Conservation (phyloP, 2,329 filamentous ascomycete genomes). For the Fusarium sp. region DNA sequence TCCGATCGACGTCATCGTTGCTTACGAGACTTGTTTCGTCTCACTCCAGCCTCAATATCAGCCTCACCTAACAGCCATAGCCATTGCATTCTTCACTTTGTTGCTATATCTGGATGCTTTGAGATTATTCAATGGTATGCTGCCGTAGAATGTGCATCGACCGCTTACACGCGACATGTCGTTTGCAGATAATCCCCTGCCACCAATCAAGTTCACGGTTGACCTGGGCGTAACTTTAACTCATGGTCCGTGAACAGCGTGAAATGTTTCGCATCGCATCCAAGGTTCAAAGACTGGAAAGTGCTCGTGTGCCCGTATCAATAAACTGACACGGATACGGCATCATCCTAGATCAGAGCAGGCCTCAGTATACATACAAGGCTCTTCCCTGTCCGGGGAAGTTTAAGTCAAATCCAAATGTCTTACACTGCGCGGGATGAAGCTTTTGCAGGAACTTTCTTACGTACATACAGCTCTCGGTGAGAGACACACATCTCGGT, state of each 20-base stretch:
- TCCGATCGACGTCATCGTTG: conserved; percentile 30
- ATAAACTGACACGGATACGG: conserved; percentile 1
- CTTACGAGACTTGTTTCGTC: conserved; percentile 21
- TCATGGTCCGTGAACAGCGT: conserved; percentile 22
- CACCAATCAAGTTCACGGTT: conserved; percentile 5
- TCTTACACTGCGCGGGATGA: conserved; percentile 15
- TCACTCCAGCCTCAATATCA: conserved; percentile 29
- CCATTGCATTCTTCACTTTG: background rate
- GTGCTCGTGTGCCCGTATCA: conserved; percentile 29
- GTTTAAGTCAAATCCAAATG: background rate
- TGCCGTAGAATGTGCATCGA: background rate
- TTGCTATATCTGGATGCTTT: conserved; percentile 20
- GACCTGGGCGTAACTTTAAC: conserved; percentile 1
- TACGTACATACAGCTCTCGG: conserved; percentile 11
- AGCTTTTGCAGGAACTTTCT: background rate
- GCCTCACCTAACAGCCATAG: background rate
- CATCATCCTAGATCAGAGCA: background rate
- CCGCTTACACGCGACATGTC: conserved; percentile 26
- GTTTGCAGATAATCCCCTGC: background rate
- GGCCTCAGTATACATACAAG: conserved; percentile 1
- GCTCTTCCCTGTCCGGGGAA: conserved; percentile 10
- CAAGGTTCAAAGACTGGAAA: conserved; percentile 17
- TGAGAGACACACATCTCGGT: conserved; percentile 26
- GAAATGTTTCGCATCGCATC: conserved; percentile 15
- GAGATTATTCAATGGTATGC: background rate